A percentile compares a stretch with the other conserved stretches of the same genome.
Evolutionary conservation across 2,329 filamentous ascomycete species (phyloP).

Genomic region (Arthrobotrys entomopaga): DNA sequence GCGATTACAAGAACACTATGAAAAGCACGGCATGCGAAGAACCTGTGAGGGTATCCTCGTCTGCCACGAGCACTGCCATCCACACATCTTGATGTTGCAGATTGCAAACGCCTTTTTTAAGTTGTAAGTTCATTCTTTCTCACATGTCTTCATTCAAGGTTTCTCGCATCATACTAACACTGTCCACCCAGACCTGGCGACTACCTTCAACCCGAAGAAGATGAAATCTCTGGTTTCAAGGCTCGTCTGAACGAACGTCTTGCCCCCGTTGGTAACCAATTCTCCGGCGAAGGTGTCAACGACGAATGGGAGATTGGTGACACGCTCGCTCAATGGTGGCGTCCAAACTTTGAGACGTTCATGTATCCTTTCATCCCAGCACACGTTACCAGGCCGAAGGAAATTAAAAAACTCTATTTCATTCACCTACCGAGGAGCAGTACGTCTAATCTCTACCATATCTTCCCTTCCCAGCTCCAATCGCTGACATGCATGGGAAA

Average conservation of each 20-base stretch:
- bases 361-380: constrained; percentile 99
- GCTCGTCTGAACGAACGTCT: constrained; percentile 88
- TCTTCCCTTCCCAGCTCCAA: neutral
- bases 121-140: constrained; percentile 68
- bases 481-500: neutral
- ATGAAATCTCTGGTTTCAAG: constrained; percentile 96
- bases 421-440: constrained; percentile 93
- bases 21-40: constrained; percentile 90
- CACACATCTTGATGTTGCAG: constrained; percentile 98
- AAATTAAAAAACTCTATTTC: constrained; percentile 99
- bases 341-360: constrained; percentile 98
- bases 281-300: constrained; percentile 84
- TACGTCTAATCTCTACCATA: constrained; percentile 65
- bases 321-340: constrained; percentile 97
- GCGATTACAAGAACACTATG: constrained; percentile 94
- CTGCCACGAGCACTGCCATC: constrained; percentile 98
- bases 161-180: constrained; percentile 15
- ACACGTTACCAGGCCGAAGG: constrained; percentile 94
- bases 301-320: constrained; percentile 95
- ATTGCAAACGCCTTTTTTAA: constrained; percentile 99
- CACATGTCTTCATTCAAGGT: neutral
- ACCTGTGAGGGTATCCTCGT: constrained; percentile 97
- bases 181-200: constrained; percentile 76
- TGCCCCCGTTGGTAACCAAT: constrained; percentile 85
- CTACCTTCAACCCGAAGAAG: constrained; percentile 87